phyloP scores from a whole-genome alignment of 139 green algal genomes.

The Edaphochlamys debaryana region DNA sequence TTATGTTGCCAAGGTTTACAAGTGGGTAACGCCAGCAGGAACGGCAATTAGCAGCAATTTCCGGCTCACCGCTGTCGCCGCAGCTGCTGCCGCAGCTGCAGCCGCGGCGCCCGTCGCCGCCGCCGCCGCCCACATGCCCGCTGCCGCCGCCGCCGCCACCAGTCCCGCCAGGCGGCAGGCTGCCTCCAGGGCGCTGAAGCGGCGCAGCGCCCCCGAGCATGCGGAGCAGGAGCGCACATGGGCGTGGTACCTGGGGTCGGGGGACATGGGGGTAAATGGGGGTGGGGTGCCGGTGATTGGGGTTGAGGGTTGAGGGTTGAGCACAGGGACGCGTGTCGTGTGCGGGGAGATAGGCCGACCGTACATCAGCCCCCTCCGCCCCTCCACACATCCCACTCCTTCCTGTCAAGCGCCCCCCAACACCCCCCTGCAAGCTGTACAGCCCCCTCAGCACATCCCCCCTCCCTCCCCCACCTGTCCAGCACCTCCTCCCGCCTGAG shows the following conservation, averaged over 20 bases:
- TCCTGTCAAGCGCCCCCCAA: background rate
- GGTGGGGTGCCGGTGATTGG: background rate
- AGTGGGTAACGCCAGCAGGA: too few species aligned
- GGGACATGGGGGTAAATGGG: background rate
- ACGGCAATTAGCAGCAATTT: too few species aligned
- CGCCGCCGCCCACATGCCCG: too few species aligned
- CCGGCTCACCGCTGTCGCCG: background rate
- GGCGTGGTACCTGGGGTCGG: too few species aligned
- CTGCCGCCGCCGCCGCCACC: too few species aligned
- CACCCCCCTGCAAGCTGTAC: background rate
- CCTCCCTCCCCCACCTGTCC: constrained; percentile 13
- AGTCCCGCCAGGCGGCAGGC: too few species aligned
- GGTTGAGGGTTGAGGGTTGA: background rate
- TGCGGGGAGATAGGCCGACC: background rate
- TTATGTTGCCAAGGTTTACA: too few species aligned
- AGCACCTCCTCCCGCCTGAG: constrained; percentile 20
- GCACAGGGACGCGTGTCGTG: background rate
- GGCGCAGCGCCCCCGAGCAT: too few species aligned
- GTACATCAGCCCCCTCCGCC: too few species aligned
- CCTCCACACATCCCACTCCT: background rate
- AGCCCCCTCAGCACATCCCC: background rate
- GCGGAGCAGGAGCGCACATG: too few species aligned
- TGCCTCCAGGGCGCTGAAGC: too few species aligned
- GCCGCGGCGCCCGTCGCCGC: background rate
- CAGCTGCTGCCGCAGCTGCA: background rate